Evolutionary conservation across 441 rosid species (phyloP).

Genomic region (Daphne laureola): DNA sequence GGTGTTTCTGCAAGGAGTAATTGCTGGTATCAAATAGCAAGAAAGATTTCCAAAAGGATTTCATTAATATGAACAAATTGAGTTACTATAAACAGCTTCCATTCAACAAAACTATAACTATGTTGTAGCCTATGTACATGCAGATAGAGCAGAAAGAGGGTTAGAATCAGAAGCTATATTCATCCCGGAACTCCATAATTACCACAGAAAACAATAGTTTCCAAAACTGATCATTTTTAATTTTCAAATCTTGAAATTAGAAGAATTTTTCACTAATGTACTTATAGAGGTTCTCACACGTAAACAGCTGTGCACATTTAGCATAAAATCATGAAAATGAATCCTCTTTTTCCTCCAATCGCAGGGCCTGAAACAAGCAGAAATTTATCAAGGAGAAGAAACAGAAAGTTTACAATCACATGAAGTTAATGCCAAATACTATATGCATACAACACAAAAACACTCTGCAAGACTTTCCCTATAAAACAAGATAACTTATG

Average conservation of each 20-base stretch:
- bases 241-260: background rate
- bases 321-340: conserved; percentile 98
- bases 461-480: background rate
- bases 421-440: background rate
- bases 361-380: conserved; percentile 47
- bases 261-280: background rate
- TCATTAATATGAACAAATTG: background rate
- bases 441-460: background rate
- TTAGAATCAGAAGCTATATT: background rate
- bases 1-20: conserved; percentile 65
- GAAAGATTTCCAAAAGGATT: background rate
- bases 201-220: background rate
- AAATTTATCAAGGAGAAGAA: conserved; percentile 7
- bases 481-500: background rate
- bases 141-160: background rate
- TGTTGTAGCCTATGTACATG: background rate
- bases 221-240: background rate
- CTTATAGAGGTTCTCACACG: conserved; percentile 44
- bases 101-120: background rate
- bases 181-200: background rate
- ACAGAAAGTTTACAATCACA: conserved; percentile 5
- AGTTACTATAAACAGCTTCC: conserved; percentile 5
- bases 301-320: conserved; percentile 83
- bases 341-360: conserved; percentile 95
- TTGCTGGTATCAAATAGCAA: conserved; percentile 3